These are phyloP conservation scores for Starmerella vaccinii DNA, from an alignment of 805 yeast species.

Conservation along the genomic window DNA sequence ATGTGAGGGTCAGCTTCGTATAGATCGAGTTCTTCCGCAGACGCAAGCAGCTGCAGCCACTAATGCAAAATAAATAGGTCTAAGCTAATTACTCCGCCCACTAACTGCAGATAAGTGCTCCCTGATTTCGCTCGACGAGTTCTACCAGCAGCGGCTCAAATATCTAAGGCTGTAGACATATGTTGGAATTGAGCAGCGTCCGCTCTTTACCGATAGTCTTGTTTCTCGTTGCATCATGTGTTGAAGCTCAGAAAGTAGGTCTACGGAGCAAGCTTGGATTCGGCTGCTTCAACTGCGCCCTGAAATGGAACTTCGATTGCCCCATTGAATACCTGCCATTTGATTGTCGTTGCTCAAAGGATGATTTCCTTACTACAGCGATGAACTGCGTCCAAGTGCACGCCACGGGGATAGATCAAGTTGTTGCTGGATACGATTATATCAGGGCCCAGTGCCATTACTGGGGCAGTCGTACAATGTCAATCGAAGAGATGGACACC, in stretches of 20 bases:
- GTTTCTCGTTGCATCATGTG: background rate
- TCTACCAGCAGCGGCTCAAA: background rate
- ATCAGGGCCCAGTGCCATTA: slow-evolving; percentile 27
- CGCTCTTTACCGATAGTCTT: background rate
- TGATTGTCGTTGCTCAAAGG: slow-evolving; percentile 27
- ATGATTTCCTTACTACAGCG: slow-evolving; percentile 28
- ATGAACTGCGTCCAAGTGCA: slow-evolving; percentile 26
- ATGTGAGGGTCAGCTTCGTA: background rate
- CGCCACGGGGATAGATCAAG: slow-evolving; percentile 23
- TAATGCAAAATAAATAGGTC: slow-evolving; percentile 1
- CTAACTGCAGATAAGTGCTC: background rate
- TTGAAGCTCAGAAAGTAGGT: slow-evolving; percentile 28
- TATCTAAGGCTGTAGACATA: background rate
- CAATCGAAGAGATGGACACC: slow-evolving; percentile 23
- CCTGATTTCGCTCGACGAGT: background rate
- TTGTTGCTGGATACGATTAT: slow-evolving; percentile 25
- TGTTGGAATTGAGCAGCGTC: background rate
- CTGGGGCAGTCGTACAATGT: slow-evolving; percentile 25
- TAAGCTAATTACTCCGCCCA: background rate
- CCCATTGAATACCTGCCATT: slow-evolving; percentile 21
- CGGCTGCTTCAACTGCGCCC: slow-evolving; percentile 30
- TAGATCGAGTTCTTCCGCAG: background rate
- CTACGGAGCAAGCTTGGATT: slow-evolving; percentile 27
- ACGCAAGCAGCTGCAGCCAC: slow-evolving; percentile 3
- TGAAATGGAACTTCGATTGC: slow-evolving; percentile 29